phyloP scores from a whole-genome alignment of 768 basidiomycete genomes.

The Saitozyma podzolica region DNA sequence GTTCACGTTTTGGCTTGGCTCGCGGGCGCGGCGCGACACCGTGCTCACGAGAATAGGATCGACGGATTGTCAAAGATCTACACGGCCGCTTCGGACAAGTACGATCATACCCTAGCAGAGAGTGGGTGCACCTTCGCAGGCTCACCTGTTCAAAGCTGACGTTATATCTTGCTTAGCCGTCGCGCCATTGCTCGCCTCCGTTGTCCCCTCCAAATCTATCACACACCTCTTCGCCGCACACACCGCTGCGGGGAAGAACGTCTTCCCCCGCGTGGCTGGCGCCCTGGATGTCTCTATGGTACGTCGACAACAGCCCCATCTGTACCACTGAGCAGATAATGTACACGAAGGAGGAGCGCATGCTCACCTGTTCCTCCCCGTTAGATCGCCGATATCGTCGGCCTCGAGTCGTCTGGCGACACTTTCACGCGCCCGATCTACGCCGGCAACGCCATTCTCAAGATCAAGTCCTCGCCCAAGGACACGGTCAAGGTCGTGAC shows the following conservation, averaged over 20 bases:
- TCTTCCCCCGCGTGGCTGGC: conserved; percentile 89
- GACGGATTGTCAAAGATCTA: conserved; percentile 52
- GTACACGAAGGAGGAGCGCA: too few species aligned
- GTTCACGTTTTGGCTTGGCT: neutral
- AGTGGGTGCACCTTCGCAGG: conserved; percentile 24
- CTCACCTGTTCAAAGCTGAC: neutral
- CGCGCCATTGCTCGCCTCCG: conserved; percentile 75
- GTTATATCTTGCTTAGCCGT: conserved; percentile 56
- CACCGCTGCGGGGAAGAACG: conserved; percentile 85
- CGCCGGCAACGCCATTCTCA: conserved; percentile 95
- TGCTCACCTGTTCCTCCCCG: neutral
- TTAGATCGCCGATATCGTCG: conserved; percentile 80
- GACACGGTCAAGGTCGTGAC: conserved; percentile 91
- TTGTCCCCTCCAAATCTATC: conserved; percentile 67
- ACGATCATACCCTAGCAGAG: conserved; percentile 45
- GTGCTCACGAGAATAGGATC: conserved; percentile 31
- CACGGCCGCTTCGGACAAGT: conserved; percentile 45
- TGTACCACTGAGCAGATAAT: too few species aligned
- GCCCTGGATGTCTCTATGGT: conserved; percentile 78
- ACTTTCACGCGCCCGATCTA: conserved; percentile 92
- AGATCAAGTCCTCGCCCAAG: conserved; percentile 72
- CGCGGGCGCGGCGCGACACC: neutral
- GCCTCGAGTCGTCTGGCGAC: conserved; percentile 67
- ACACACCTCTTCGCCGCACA: conserved; percentile 92
- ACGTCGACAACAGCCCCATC: conserved; percentile 2